Conservation (phyloP, 371 early-diverging fungal genomes). For the Haplosporangium sp. region DNA sequence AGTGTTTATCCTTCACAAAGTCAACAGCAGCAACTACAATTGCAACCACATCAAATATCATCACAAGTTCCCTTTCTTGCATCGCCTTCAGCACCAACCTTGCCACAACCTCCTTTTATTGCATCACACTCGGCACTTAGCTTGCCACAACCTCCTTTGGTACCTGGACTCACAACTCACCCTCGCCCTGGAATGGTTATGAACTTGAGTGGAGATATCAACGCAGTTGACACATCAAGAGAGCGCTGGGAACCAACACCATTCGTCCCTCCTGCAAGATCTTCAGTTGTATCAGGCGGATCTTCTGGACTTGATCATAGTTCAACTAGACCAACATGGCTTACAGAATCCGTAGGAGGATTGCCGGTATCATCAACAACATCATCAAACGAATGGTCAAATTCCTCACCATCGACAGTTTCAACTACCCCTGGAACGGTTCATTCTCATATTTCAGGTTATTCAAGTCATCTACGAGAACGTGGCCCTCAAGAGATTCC, state of each 20-base stretch:
- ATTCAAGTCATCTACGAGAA: background rate
- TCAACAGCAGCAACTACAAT: background rate
- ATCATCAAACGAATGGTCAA: background rate
- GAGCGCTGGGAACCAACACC: background rate
- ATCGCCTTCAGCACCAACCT: too few species aligned
- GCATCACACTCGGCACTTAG: too few species aligned
- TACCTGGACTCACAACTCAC: background rate
- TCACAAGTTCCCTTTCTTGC: too few species aligned
- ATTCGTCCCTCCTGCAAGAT: background rate
- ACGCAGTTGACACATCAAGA: background rate
- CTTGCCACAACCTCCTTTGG: background rate
- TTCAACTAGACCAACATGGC: background rate
- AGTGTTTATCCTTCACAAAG: background rate
- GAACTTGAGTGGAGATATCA: background rate
- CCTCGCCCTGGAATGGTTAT: background rate
- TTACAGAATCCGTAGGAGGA: background rate
- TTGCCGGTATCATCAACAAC: background rate
- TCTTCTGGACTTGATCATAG: background rate
- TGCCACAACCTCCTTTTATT: too few species aligned
- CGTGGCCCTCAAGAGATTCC: background rate
- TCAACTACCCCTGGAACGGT: background rate
- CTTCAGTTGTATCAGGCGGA: background rate
- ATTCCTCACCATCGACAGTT: background rate
- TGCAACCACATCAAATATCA: too few species aligned
- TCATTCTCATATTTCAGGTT: background rate